Evolutionary conservation across 1,139 yeast genomes (phyloP).

Genomic region (Protomyces inundatus): DNA sequence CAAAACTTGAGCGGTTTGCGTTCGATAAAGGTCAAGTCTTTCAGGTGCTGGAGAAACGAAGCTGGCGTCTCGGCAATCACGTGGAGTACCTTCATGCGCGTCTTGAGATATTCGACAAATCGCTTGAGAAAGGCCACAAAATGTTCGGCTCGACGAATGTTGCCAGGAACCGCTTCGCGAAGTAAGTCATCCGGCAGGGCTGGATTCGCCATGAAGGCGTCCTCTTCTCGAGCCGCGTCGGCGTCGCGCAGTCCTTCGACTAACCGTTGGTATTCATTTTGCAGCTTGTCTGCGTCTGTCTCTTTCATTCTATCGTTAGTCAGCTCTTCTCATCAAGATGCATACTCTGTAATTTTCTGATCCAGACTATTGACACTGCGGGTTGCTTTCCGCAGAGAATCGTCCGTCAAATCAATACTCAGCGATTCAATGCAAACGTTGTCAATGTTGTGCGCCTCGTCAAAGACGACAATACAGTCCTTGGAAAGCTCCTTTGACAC

Average conservation of each 20-base stretch:
- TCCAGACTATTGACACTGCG: constrained; percentile 77
- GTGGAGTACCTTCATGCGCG: constrained; percentile 95
- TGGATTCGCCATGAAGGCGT: constrained; percentile 80
- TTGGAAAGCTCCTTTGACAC: constrained; percentile 88
- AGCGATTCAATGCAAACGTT: constrained; percentile 95
- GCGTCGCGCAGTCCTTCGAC: constrained; percentile 84
- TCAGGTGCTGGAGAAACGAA: constrained; percentile 84
- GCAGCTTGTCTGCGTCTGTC: constrained; percentile 75
- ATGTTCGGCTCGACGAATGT: constrained; percentile 93
- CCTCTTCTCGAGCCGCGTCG: constrained; percentile 69
- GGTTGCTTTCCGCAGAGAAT: constrained; percentile 68
- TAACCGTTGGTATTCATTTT: constrained; percentile 81
- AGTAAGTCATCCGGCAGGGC: constrained; percentile 76
- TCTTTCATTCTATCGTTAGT: constrained; percentile 49
- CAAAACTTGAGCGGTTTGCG: constrained; percentile 85
- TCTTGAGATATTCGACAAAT: constrained; percentile 77
- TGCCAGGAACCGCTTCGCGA: constrained; percentile 94
- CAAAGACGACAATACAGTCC: constrained; percentile 90
- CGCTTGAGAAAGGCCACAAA: constrained; percentile 87
- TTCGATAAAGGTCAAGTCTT: constrained; percentile 88
- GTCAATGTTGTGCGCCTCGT: constrained; percentile 94
- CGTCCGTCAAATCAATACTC: constrained; percentile 81
- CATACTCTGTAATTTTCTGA: constrained; percentile 59
- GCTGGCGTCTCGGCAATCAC: constrained; percentile 95
- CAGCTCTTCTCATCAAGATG: not conserved